phyloP scores from a whole-genome alignment of 306 rosid species.

The Cercis canadensis region DNA sequence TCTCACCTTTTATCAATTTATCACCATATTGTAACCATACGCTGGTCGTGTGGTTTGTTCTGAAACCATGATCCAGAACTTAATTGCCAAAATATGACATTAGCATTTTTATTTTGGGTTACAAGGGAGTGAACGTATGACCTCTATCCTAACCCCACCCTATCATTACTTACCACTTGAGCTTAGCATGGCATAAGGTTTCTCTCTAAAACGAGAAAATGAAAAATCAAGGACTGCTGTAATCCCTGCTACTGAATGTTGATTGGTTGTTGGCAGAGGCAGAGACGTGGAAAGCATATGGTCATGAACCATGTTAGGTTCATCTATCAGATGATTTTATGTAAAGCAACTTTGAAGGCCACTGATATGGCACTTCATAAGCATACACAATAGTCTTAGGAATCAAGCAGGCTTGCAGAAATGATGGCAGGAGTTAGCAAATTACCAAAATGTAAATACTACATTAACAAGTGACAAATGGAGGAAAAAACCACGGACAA shows the following conservation, averaged over 20 bases:
- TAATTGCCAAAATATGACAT: too few relatives aligned
- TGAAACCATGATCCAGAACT: too few relatives aligned
- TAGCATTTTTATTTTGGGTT: too few relatives aligned
- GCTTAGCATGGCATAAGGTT: too few relatives aligned
- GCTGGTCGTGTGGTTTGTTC: too few relatives aligned
- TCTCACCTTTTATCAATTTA: too few relatives aligned
- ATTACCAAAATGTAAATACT: slow-evolving; percentile 29
- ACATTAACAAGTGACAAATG: slow-evolving; percentile 22
- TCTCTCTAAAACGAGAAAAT: not conserved
- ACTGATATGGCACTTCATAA: not conserved
- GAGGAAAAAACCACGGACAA: slow-evolving; percentile 15
- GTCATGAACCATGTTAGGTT: not conserved
- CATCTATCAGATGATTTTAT: slow-evolving; percentile 1
- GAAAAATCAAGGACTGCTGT: slow-evolving; percentile 9
- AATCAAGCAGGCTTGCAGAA: slow-evolving; percentile 11
- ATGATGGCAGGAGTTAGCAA: not conserved
- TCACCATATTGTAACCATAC: too few relatives aligned
- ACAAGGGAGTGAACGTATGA: too few relatives aligned
- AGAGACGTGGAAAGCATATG: not conserved
- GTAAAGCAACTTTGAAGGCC: not conserved
- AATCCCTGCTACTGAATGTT: slow-evolving; percentile 2
- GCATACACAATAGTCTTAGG: not conserved
- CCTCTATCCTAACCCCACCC: too few relatives aligned
- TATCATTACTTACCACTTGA: too few relatives aligned
- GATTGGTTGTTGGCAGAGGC: not conserved